Base-by-base conservation (phyloP, 768 basidiomycete genomes). In the Saitozyma podzolica region DNA sequence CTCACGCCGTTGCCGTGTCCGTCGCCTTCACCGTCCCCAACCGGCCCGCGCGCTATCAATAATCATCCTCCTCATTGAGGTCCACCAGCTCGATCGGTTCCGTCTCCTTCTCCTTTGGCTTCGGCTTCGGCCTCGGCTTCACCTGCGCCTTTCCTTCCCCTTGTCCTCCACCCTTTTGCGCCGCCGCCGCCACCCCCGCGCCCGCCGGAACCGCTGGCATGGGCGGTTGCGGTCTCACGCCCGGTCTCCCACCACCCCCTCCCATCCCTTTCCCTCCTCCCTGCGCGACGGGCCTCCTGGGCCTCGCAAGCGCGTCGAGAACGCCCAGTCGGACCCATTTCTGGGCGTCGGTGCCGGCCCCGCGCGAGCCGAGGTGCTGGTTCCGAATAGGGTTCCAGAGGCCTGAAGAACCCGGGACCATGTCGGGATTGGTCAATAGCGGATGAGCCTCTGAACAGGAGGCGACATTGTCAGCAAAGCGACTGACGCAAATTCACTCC, bases 371-470 rank as follows among this genome's bases (percentile, higher is more conserved):
- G 11, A 79, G 66, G 47, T 72, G 56, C 9, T 61, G 54, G 39
- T 61, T 52, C 0, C 62, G 45, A 1, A 50, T 50, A 1, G 67
- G 65, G 13, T 61, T 60, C 78, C 78, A 79, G 17, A 77, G 65
- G 1, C 64, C 56, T 39, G 69, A 67, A 16, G 62, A 61, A 9
- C 75, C 75, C 2, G 77, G 72, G 37, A 48, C 51, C 53, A 69
- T 61, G 11, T 61, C 50, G 5, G 69, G 65, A 59, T 77, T 68
- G 52, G 70, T 58, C 49, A 80, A 52, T 56, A 80, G 65, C 1
- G 77, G 76, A 56, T 80, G 79, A 13, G 79, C 78, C 60, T 80
- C 79, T 79, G 64, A 57, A 39, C 16, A 48, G 54, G 29, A 29
- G 29, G 5, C 37, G 59, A 42, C 37, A 40, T 14, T 11, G 20